phyloP scores from a whole-genome alignment of 1,139 yeast species.

The Arxiozyma telluris region DNA sequence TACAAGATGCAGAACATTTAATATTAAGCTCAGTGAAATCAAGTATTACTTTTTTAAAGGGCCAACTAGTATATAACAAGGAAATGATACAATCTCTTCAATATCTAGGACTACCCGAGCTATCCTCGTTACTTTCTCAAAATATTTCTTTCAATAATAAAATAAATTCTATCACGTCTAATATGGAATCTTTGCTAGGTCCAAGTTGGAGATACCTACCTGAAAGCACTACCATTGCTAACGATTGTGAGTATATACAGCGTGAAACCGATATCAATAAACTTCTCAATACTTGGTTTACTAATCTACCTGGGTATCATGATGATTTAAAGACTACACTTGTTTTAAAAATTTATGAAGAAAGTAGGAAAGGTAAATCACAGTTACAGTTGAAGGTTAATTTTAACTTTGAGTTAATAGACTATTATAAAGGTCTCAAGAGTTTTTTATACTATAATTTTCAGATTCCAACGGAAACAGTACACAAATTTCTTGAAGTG shows the following conservation, averaged over 20 bases:
- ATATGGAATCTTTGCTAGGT: constrained; percentile 53
- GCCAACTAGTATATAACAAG: neutral
- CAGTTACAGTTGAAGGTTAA: constrained; percentile 34
- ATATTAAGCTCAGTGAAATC: constrained; percentile 40
- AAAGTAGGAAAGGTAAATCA: neutral
- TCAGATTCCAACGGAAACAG: constrained; percentile 47
- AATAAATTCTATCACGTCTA: constrained; percentile 34
- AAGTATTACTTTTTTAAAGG: constrained; percentile 35
- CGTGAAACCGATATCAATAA: constrained; percentile 39
- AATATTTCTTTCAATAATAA: constrained; percentile 41
- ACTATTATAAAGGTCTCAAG: constrained; percentile 45
- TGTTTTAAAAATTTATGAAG: constrained; percentile 32
- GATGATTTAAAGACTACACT: constrained; percentile 31
- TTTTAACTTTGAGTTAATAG: constrained; percentile 42
- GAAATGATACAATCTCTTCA: constrained; percentile 13
- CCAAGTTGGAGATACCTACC: constrained; percentile 66
- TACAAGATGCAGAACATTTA: constrained; percentile 47
- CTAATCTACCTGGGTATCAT: constrained; percentile 8
- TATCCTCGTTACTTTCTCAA: constrained; percentile 44
- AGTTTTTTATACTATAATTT: constrained; percentile 46
- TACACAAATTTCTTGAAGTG: constrained; percentile 38
- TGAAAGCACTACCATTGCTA: constrained; percentile 55
- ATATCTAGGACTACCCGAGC: constrained; percentile 39
- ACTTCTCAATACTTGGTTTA: constrained; percentile 44
- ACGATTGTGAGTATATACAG: constrained; percentile 41